phyloP scores from a whole-genome alignment of 257 asterid species.

The Capsicum pubescens region DNA sequence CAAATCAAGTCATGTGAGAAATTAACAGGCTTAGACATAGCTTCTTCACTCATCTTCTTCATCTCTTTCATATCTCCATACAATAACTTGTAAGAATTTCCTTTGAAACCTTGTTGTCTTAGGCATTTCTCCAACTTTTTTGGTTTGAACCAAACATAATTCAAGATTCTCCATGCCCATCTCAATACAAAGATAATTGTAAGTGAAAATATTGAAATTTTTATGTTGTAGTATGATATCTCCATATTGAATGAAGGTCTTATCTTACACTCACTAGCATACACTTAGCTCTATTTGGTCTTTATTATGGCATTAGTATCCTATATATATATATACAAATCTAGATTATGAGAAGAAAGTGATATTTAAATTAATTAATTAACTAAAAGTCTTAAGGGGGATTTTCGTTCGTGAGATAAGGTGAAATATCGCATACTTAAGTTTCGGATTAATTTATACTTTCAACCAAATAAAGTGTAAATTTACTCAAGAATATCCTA shows the following conservation, averaged over 20 bases:
- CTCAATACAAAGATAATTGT: neutral
- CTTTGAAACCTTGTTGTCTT: conserved; percentile 37
- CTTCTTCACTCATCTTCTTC: conserved; percentile 26
- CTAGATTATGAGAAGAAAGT: neutral
- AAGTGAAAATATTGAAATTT: neutral
- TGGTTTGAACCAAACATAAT: conserved; percentile 41
- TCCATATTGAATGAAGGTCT: neutral
- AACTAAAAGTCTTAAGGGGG: neutral
- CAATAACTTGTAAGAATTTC: conserved; percentile 38
- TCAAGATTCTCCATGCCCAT: conserved; percentile 37
- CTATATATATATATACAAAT: neutral
- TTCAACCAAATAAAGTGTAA: neutral
- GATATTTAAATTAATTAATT: neutral
- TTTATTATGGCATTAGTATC: neutral
- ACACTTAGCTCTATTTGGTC: neutral
- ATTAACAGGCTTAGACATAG: conserved; percentile 36
- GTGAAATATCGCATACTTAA: neutral
- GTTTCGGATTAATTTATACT: neutral
- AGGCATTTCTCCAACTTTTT: conserved; percentile 41
- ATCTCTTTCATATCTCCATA: conserved; percentile 41
- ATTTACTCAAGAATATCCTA: too few species aligned
- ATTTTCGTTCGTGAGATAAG: neutral
- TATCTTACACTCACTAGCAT: neutral
- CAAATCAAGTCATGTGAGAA: conserved; percentile 31
- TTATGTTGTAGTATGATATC: neutral